Percentiles rank a stretch among this genome's conserved stretches.
These are phyloP conservation scores for Paecilomyces fulvus DNA, from an alignment of 2,329 filamentous ascomycete genomes.

Conservation along the genomic window DNA sequence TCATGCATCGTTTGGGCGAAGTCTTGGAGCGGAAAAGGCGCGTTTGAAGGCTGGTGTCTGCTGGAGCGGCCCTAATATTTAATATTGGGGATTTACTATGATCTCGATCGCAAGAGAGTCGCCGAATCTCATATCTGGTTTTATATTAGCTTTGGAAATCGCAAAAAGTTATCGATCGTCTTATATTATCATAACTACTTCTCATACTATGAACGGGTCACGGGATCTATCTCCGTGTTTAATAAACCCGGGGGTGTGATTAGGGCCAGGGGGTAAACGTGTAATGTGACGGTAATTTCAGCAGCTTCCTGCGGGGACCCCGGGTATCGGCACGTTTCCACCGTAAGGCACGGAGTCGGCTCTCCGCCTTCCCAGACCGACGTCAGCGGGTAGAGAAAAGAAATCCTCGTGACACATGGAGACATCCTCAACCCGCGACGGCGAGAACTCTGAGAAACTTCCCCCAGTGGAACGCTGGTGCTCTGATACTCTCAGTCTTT, in stretches of 20 bases:
- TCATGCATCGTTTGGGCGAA: neutral
- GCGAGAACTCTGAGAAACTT: neutral
- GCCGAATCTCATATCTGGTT: neutral
- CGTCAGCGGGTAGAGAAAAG: constrained; percentile 10
- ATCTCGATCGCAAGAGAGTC: neutral
- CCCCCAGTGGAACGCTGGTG: neutral
- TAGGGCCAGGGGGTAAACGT: neutral
- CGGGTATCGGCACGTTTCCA: constrained; percentile 27
- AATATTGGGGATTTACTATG: neutral
- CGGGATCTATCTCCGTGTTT: neutral
- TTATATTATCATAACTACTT: no score
- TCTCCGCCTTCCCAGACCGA: constrained; percentile 11
- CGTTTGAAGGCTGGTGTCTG: neutral
- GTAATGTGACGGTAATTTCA: constrained; percentile 12
- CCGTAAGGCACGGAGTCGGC: constrained; percentile 9
- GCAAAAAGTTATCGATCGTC: neutral
- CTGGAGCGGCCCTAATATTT: neutral
- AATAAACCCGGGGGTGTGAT: neutral
- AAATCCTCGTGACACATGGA: neutral
- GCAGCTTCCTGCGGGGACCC: constrained; percentile 10
- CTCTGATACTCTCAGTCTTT: neutral
- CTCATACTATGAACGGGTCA: neutral
- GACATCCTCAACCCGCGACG: neutral
- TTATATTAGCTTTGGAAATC: neutral
- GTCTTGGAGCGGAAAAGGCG: neutral